phyloP scores from a whole-genome alignment of 768 basidiomycete species.

The Termitomyces sp. region DNA sequence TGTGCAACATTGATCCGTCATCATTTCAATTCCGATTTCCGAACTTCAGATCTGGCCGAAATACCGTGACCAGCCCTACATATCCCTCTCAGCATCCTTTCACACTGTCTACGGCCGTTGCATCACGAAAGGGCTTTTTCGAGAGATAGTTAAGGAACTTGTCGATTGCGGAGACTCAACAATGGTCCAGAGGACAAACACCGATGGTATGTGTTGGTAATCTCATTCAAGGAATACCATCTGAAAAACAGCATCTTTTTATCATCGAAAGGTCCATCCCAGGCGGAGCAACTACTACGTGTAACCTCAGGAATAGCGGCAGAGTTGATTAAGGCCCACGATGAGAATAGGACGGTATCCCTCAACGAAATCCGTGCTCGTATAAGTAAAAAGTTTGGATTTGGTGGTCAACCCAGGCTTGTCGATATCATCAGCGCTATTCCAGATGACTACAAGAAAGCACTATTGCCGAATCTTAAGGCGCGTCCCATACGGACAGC shows the following conservation, averaged over 20 bases:
- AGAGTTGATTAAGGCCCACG: conserved; percentile 86
- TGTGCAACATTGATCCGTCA: too few species aligned
- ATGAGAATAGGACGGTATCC: conserved; percentile 71
- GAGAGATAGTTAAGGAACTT: neutral
- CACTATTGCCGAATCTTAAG: conserved; percentile 80
- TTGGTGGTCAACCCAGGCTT: conserved; percentile 82
- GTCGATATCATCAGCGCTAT: conserved; percentile 99
- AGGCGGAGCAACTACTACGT: conserved; percentile 85
- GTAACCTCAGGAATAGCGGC: conserved; percentile 94
- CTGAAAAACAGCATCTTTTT: neutral
- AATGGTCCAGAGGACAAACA: conserved; percentile 13
- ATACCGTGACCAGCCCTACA: neutral
- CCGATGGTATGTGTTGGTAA: conserved; percentile 6
- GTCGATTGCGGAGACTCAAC: neutral
- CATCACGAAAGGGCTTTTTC: neutral
- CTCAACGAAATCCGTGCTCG: conserved; percentile 84
- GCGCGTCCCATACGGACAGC: conserved; percentile 96
- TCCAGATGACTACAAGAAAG: conserved; percentile 95
- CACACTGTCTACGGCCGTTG: neutral
- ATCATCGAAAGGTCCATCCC: conserved; percentile 58
- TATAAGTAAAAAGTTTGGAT: conserved; percentile 86
- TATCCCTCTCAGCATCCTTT: neutral
- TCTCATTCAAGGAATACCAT: neutral
- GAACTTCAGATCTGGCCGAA: neutral
- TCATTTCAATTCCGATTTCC: neutral